phyloP scores from a whole-genome alignment of 495 filamentous ascomycete genomes.

The Melanomma pulvis-pyrius region DNA sequence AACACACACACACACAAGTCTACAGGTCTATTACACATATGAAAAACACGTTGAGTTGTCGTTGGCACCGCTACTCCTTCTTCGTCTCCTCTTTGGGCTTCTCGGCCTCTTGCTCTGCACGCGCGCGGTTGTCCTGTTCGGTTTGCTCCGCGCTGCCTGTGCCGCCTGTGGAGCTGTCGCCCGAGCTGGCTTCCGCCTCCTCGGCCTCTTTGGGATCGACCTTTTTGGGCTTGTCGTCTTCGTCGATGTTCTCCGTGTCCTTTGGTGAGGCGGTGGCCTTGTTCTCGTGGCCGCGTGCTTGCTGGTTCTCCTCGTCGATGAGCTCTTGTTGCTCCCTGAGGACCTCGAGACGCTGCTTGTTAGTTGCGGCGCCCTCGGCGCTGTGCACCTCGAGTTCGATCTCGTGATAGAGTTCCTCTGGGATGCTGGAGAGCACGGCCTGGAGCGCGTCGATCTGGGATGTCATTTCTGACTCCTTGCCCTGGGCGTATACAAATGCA shows the following conservation, averaged over 20 bases:
- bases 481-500: constrained; percentile 91
- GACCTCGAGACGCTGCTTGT: constrained; percentile 99
- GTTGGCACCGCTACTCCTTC: constrained; percentile 24
- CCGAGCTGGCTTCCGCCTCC: constrained; percentile 28
- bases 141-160: constrained; percentile 18
- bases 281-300: constrained; percentile 71
- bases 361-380: constrained; percentile 95
- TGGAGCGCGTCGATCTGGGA: constrained; percentile 93
- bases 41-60: background rate
- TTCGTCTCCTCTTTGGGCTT: constrained; percentile 38
- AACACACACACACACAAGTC: background rate
- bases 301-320: constrained; percentile 94
- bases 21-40: background rate
- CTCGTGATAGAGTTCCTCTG: constrained; percentile 98
- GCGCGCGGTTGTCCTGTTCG: constrained; percentile 27
- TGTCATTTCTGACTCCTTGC: constrained; percentile 84
- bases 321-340: constrained; percentile 98
- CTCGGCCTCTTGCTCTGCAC: background rate
- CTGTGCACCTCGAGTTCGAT: constrained; percentile 98
- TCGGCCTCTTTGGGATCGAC: constrained; percentile 39
- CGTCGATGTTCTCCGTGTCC: constrained; percentile 82
- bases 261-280: constrained; percentile 59
- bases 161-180: background rate
- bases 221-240: constrained; percentile 63
- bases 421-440: constrained; percentile 88